Conservation (phyloP, 768 basidiomycete genomes). For the Trametopsis cervina region DNA sequence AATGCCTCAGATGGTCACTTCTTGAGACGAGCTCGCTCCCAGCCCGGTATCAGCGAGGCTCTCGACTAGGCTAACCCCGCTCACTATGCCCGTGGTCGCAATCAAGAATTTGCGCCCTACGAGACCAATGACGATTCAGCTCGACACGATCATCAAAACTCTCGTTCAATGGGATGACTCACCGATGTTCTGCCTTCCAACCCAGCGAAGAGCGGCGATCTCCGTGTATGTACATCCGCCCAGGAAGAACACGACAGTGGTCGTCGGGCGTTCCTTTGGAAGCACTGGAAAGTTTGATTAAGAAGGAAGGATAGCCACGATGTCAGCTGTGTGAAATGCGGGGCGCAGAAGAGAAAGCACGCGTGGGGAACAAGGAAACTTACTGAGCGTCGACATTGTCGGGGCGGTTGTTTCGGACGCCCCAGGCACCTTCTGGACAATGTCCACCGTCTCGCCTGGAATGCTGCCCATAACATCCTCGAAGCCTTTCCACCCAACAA, state of each 20-base stretch:
- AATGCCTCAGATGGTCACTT: no score
- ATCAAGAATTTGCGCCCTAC: slow-evolving; percentile 83
- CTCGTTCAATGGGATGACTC: slow-evolving; percentile 16
- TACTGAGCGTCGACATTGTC: slow-evolving; percentile 28
- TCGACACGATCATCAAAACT: slow-evolving; percentile 4
- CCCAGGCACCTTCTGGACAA: slow-evolving; percentile 40
- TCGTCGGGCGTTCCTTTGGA: slow-evolving; percentile 57
- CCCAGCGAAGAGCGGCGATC: slow-evolving; percentile 92
- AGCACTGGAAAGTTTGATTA: slow-evolving; percentile 33
- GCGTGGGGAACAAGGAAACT: slow-evolving; percentile 5
- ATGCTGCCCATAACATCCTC: slow-evolving; percentile 82
- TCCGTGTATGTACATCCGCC: slow-evolving; percentile 98
- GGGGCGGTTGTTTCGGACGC: slow-evolving; percentile 22
- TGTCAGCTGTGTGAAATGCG: background rate
- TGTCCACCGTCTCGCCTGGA: slow-evolving; percentile 83
- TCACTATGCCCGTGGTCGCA: slow-evolving; percentile 88
- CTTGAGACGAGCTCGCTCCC: slow-evolving; percentile 31
- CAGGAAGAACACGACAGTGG: slow-evolving; percentile 92
- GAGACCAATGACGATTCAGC: slow-evolving; percentile 3
- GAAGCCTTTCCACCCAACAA: slow-evolving; percentile 96
- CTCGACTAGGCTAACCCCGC: slow-evolving; percentile 66
- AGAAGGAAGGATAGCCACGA: no score
- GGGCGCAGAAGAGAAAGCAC: no score
- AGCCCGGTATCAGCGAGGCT: slow-evolving; percentile 47
- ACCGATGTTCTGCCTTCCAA: slow-evolving; percentile 81